Conservation (phyloP, 164 flowering plant genomes). For the grape (Vitis vinifera) region ASM3070453v1 NC_081808.1:2952001-2952500, state of each 20-base stretch:
- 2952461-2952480: too few relatives aligned
- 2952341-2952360: slow-evolving; percentile 94
- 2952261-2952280: neutral
- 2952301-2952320: slow-evolving; percentile 86
- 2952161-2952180: too few relatives aligned
- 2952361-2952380: slow-evolving; percentile 60
- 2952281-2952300: neutral
- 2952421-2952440: too few relatives aligned
- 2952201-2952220: neutral
- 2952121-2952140: too few relatives aligned
- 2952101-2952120: too few relatives aligned
- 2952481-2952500: too few relatives aligned
- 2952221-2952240: neutral
- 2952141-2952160: too few relatives aligned
- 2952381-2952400: slow-evolving; percentile 51
- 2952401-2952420: neutral
- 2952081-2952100: too few relatives aligned
- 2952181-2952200: too few relatives aligned
- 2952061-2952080: neutral
- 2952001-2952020: neutral
- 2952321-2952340: slow-evolving; percentile 92
- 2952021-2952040: neutral
- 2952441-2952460: too few relatives aligned
- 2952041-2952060: neutral
- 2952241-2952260: neutral